Conservation (phyloP, 225 moss, liverwort and hornwort genomes). For the Pseudisothecium myosuroides region DNA sequence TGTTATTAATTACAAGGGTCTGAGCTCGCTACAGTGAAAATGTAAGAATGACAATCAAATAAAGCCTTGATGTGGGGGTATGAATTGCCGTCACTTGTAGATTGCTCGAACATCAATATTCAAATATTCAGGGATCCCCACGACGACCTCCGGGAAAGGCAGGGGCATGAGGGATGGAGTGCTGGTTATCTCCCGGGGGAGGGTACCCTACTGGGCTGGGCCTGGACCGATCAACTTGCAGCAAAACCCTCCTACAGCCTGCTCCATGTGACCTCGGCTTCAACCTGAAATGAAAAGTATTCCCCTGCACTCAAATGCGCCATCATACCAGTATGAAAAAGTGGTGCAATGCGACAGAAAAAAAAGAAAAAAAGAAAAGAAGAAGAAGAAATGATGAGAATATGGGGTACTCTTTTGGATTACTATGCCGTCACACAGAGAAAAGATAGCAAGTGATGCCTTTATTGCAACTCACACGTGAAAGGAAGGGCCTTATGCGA, state of each 20-base stretch:
- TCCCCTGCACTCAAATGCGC: not conserved
- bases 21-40: not conserved
- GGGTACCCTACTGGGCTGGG: not conserved
- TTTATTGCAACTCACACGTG: not conserved
- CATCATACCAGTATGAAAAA: not conserved
- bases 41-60: too few relatives aligned
- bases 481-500: too few relatives aligned
- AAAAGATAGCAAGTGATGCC: not conserved
- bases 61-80: too few relatives aligned
- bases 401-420: not conserved
- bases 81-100: not conserved
- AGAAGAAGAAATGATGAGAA: not conserved
- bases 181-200: not conserved
- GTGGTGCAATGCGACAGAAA: too few relatives aligned
- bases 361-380: accelerated
- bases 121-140: not conserved
- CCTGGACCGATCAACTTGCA: not conserved
- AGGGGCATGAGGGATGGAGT: not conserved
- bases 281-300: not conserved
- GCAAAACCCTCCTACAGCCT: not conserved
- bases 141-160: not conserved
- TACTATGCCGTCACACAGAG: not conserved
- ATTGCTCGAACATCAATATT: not conserved
- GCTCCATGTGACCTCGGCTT: not conserved
- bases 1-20: not conserved